Conservation (phyloP, 331 rosid genomes). For the Erythrophleum ivorense region DNA sequence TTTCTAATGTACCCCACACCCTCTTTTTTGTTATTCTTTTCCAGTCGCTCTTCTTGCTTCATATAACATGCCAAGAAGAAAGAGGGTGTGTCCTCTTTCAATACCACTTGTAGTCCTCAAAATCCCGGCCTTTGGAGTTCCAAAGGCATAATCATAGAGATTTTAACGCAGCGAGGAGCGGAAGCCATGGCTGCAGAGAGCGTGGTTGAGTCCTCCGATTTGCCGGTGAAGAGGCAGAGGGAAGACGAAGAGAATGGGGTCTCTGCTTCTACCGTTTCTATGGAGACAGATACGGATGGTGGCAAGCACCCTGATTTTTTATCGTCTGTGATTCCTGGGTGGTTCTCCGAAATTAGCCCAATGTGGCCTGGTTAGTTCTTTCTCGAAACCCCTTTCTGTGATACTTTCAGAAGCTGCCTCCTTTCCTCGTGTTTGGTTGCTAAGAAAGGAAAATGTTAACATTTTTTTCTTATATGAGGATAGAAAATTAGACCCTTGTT, state of each 20-base stretch:
- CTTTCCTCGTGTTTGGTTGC: neutral
- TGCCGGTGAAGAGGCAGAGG: conserved; percentile 68
- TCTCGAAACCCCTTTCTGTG: conserved; percentile 4
- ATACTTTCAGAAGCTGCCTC: neutral
- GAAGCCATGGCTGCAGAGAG: conserved; percentile 59
- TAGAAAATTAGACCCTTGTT: neutral
- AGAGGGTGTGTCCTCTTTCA: neutral
- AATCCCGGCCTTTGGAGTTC: neutral
- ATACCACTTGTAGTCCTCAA: neutral
- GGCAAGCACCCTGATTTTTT: conserved; percentile 46
- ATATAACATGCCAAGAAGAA: neutral
- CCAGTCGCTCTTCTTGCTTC: neutral
- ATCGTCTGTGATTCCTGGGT: conserved; percentile 86
- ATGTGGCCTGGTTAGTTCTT: conserved; percentile 94
- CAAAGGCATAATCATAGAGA: neutral
- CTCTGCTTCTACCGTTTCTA: conserved; percentile 41
- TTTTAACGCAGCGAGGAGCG: neutral
- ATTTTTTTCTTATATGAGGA: neutral
- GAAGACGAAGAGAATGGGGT: conserved; percentile 67
- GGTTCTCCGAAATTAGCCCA: conserved; percentile 99
- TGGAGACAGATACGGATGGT: conserved; percentile 41
- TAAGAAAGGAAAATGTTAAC: neutral
- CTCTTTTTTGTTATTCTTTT: neutral
- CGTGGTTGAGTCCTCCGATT: conserved; percentile 47
- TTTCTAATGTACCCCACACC: neutral